A percentile compares a stretch with the other conserved stretches of the same genome.
Evolutionary conservation across 2,329 filamentous ascomycete species (phyloP).

Genomic region (Aspergillus novofumigatus): DNA sequence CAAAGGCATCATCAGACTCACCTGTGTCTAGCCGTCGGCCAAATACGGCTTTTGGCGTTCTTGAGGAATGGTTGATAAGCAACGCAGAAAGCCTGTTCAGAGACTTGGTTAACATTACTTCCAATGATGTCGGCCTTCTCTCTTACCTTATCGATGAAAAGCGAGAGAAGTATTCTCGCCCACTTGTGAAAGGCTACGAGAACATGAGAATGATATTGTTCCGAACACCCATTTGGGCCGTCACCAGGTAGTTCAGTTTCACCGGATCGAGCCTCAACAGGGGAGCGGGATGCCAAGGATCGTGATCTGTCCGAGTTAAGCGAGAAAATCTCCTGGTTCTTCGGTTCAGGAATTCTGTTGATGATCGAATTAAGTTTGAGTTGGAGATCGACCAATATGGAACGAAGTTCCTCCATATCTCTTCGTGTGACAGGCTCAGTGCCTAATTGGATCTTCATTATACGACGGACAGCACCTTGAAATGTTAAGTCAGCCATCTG

Average conservation of each 20-base stretch:
- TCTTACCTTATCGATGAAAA: conserved; percentile 43
- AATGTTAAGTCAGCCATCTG: conserved; percentile 1
- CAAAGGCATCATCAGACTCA: conserved; percentile 12
- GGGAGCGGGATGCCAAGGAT: conserved; percentile 27
- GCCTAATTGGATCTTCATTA: conserved; percentile 44
- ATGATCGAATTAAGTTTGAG: conserved; percentile 41
- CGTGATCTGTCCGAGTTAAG: conserved; percentile 16
- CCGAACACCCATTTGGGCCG: conserved; percentile 32
- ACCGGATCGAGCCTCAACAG: conserved; percentile 19
- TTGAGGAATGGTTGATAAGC: conserved; percentile 48
- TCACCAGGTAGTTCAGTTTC: conserved; percentile 34
- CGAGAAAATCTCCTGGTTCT: conserved; percentile 18
- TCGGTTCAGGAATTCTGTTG: conserved; percentile 39
- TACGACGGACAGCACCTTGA: conserved; percentile 39
- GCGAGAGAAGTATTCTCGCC: conserved; percentile 41
- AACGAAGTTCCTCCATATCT: conserved; percentile 43
- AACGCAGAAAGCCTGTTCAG: conserved; percentile 40
- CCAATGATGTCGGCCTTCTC: background rate
- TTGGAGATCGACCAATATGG: conserved; percentile 40
- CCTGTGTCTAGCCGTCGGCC: conserved; percentile 45
- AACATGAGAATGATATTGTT: conserved; percentile 42
- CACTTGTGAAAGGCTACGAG: conserved; percentile 45
- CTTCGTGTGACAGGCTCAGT: conserved; percentile 39
- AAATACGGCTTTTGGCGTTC: conserved; percentile 45
- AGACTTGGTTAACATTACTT: conserved; percentile 7